Evolutionary conservation across 768 basidiomycete genomes (phyloP), one percentile per base, ranked within the genome.

Genomic region (Mycena belliarum): DNA sequence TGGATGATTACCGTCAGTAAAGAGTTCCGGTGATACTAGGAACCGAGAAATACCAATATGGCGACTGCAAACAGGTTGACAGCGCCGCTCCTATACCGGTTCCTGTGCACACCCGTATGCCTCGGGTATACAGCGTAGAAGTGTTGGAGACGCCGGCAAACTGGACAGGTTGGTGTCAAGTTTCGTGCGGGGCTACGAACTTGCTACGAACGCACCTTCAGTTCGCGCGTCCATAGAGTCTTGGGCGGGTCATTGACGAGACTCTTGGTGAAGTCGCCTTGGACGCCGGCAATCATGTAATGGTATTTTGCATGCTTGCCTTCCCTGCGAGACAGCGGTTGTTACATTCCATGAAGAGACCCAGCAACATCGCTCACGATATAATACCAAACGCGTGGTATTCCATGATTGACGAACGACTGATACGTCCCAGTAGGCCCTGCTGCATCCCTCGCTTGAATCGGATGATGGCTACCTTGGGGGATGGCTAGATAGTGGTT

Each of bases 371-470:
- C 6, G 40, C 53, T 46, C 61, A 89, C 86, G 87, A 88, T 57
- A 91, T 80, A 59, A 87, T 85, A 51, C 89, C 89, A 59, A 91
- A 92, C 29, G 88, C 87, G 69, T 91, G 90, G 69, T 91, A 91
- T 70, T 92, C 89, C 86, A 84, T 83, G 60, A 91, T 78, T 29
- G 86, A 79, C 20, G 82, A 82, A 33, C 88, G 86, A 60, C 87
- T 87, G 73, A 91, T 81, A 53, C 89, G 82, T 21, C 85, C 85
- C 32, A 91, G 77, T 26, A 92, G 77, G 55, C 89, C 89, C 68
- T 91, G 90, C 68, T 91, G 89, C 88, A 92, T 91, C 49, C 90
- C 89, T 65, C 89, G 84, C 70, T 84, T 77, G 73, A 92, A 91
- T 29, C 88, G 87, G 65, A 92, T 77, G 59, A 92, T 79, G 7